Base-by-base conservation (phyloP, 108 stramenopile species). In the Cyclotella kingstonii region DNA sequence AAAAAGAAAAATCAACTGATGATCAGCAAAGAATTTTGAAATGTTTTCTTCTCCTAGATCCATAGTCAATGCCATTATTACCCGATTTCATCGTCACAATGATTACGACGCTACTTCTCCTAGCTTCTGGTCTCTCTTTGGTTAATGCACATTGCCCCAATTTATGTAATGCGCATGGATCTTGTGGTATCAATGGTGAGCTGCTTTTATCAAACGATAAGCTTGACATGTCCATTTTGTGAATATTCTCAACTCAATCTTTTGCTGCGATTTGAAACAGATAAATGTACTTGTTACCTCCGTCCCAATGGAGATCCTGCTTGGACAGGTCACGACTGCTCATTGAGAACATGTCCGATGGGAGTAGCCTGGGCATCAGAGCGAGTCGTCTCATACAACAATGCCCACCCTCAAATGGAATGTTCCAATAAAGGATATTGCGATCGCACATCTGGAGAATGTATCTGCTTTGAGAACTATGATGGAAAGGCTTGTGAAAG, bases 401-500 rank as follows among this genome's bases (percentile, higher is more conserved):
- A 52, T 22, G 83, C 79, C 30, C 87, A 91, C 70, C 64, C 76
- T 54, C 42, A 47, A n/a, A 65, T 60, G 49, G 89, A 93, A 74
- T 95, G 94, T 82, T 87, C 94, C 7, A 81, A 80, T 52, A 76
- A 79, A 44, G 94, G 94, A 29, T 42, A 70, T 18, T 95, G 94
- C 63, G 81, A 93, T 78, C 78, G 90, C 19, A 52, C 31, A 12
- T 58, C 55, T 21, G 94, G 90, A 34, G 68, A 81, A 54, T 95
- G 90, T 70, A 57, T 47, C 33, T 91, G 94, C 78, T 86, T 85
- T 36, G 66, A 69, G 44, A 89, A 89, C 51, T 95, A 90, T 74
- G 90, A 87, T 26, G 94, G 91, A 47, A 71, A 75, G 49, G 91
- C 86, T 12, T 95, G 94, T 53, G 84, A 90, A 44, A 55, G 94